Conservation (phyloP, 805 yeast genomes). For the Cyberlindnera galapagoensis region DNA sequence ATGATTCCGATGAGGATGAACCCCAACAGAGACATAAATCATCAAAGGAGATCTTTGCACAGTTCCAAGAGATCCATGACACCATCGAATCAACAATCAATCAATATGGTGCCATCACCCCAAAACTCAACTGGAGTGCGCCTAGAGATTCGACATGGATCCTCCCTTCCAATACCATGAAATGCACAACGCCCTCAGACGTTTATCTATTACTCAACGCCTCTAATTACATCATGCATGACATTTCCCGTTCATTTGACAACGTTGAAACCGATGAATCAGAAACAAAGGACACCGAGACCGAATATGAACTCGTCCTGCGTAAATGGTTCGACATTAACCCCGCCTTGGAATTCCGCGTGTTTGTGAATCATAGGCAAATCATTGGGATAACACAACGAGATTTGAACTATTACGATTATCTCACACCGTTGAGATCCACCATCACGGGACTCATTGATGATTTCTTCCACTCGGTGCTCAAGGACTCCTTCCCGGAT, state of each 20-base stretch:
- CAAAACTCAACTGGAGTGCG: constrained; percentile 95
- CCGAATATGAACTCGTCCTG: constrained; percentile 59
- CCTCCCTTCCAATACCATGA: constrained; percentile 64
- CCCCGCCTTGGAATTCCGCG: constrained; percentile 88
- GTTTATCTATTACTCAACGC: constrained; percentile 76
- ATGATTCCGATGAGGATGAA: constrained; percentile 11
- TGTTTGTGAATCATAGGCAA: constrained; percentile 61
- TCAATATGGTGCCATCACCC: constrained; percentile 59
- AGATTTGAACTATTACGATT: constrained; percentile 78
- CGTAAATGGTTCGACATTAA: constrained; percentile 79
- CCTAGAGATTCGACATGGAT: constrained; percentile 97
- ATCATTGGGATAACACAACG: constrained; percentile 78
- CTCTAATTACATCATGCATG: constrained; percentile 84
- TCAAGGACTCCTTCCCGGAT: constrained; percentile 46
- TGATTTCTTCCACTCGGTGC: constrained; percentile 44
- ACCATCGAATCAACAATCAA: constrained; percentile 39
- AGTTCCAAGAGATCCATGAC: constrained; percentile 57
- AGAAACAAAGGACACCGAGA: constrained; percentile 9
- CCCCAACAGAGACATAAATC: constrained; percentile 9
- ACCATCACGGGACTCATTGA: constrained; percentile 43
- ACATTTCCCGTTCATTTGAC: constrained; percentile 66
- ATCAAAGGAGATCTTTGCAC: constrained; percentile 22
- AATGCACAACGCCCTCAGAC: constrained; percentile 67
- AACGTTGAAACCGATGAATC: constrained; percentile 22
- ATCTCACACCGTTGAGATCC: constrained; percentile 45